A percentile compares a stretch with the other conserved stretches of the same genome.
Evolutionary conservation across 2,329 filamentous ascomycete genomes (phyloP).

Genomic region (Pyricularia sp.): DNA sequence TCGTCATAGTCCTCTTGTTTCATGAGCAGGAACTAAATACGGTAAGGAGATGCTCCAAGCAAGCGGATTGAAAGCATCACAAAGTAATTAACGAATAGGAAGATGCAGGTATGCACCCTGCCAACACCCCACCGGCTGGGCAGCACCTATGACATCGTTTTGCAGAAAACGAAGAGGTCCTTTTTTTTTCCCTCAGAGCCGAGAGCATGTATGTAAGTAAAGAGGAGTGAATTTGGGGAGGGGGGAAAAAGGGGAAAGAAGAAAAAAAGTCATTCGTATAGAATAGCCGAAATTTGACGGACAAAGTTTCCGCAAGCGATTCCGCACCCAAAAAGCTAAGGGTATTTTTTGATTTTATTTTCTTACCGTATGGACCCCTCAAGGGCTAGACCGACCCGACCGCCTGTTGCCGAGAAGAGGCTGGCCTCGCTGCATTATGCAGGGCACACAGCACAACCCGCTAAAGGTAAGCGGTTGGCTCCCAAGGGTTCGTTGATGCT

Average conservation of each 20-base stretch:
- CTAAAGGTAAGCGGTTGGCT: not conserved
- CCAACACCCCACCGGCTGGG: not conserved
- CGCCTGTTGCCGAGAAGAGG: not conserved
- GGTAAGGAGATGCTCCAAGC: not conserved
- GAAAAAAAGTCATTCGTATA: not conserved
- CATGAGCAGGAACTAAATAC: not conserved
- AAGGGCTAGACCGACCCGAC: not conserved
- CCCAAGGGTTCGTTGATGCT: not conserved
- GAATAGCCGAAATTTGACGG: not conserved
- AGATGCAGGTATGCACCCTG: not conserved
- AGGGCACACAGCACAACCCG: not conserved
- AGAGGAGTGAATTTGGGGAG: not conserved
- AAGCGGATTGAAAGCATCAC: not conserved
- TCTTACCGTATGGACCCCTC: not conserved
- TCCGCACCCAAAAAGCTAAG: not conserved
- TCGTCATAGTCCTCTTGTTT: not conserved
- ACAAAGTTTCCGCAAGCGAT: not conserved
- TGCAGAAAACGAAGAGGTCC: not conserved
- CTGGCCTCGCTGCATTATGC: not conserved
- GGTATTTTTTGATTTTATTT: no score
- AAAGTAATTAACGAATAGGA: not conserved
- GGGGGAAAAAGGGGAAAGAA: not conserved
- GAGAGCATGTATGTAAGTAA: not conserved
- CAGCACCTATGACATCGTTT: not conserved
- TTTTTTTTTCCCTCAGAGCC: not conserved